Base-by-base conservation (phyloP, 768 basidiomycete genomes). In the Panaeolus papilionaceus region DNA sequence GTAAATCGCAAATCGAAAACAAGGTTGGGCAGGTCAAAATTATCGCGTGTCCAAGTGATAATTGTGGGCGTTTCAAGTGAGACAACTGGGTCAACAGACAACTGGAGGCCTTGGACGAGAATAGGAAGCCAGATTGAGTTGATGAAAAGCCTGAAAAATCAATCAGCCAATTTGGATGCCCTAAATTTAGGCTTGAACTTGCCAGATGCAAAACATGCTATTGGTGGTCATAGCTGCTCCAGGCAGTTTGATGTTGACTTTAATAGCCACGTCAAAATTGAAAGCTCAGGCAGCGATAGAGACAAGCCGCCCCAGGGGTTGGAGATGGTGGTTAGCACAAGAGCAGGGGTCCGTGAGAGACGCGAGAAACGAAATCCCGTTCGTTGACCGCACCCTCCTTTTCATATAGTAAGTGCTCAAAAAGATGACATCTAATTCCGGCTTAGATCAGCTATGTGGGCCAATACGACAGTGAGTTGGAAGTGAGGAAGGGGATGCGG, bases 241-340 rank as follows among this genome's bases (percentile, higher is more conserved):
- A 58, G 54, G 54, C 54, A 23, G 47, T 26, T 26, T 51, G 20
- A 51, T 4, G 47, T 51, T 26, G 8, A 51, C 42, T 44, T 6
- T 0, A 44, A 6, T 12, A 18, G 12, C 14, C 14, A 18, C 2
- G 4, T 14, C 10, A 5, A 5, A 11, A 2, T 11, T 2, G 14
- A 14, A 40, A 44, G 18, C 5, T 2, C 16, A 14, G 1, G 4
- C 11, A 28, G 54, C 14, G 10, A 33, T 16, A n/a, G 4, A 14
- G 54, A 28, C 6, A 58, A 20, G 28, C 54, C 54, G 54, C 54
- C 33, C 54, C 54, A 33, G 54, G 54, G 28, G 54, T 58, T 37
- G 54, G 28, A 51, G 26, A 16, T 28, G 54, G 28, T 58, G 54
- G 14, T 28, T 28, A 28, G 54, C 26, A 33, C 26, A 58, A 58